These are phyloP conservation scores for Candida tropicalis DNA, from an alignment of 1,139 yeast species.

Conservation along the genomic window DNA sequence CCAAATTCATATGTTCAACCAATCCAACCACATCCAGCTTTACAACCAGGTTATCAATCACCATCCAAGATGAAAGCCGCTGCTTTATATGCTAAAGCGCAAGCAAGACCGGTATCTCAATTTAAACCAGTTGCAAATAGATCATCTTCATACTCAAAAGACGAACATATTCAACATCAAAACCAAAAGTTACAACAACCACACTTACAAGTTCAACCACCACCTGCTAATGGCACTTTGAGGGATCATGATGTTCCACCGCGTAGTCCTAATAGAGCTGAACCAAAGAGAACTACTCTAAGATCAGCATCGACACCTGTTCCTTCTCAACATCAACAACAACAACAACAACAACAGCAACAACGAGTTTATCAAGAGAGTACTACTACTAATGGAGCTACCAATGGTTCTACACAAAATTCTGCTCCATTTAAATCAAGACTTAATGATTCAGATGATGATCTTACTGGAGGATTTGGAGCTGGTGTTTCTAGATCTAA, in stretches of 20 bases:
- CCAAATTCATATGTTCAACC: conserved; percentile 43
- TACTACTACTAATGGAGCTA: background rate
- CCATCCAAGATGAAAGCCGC: conserved; percentile 49
- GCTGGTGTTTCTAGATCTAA: conserved; percentile 6
- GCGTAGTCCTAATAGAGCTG: conserved; percentile 11
- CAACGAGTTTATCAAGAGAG: background rate
- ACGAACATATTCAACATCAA: conserved; percentile 13
- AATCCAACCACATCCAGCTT: conserved; percentile 46
- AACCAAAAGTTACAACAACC: background rate
- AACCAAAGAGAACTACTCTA: conserved; percentile 13
- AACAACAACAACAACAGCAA: conserved; percentile 9
- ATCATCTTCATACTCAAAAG: conserved; percentile 59
- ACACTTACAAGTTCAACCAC: background rate
- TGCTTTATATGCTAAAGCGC: conserved; percentile 54
- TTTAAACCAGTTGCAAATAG: conserved; percentile 38
- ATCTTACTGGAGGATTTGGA: conserved; percentile 2
- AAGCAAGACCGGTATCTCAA: conserved; percentile 42
- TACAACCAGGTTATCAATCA: conserved; percentile 41
- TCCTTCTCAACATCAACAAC: conserved; percentile 8
- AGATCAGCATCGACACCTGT: conserved; percentile 11
- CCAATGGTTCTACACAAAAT: background rate
- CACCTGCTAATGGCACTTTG: conserved; percentile 37
- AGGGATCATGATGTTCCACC: conserved; percentile 37
- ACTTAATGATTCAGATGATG: conserved; percentile 17
- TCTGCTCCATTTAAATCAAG: conserved; percentile 11